phyloP scores from a whole-genome alignment of 208 protist genomes.

The Novymonas esmeraldas region DNA sequence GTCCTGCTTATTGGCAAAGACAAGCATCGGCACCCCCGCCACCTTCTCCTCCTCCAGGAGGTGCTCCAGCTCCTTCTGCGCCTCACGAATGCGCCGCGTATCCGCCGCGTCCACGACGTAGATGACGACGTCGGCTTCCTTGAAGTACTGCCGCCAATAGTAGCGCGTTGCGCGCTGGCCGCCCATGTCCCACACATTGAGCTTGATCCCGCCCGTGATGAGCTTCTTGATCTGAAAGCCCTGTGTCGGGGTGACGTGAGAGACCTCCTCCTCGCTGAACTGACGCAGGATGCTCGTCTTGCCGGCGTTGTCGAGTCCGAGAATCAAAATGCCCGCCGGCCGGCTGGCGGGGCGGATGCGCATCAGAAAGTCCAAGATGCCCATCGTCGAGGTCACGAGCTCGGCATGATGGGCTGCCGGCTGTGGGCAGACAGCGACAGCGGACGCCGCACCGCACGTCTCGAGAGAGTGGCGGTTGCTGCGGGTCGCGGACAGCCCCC shows the following conservation, averaged over 20 bases:
- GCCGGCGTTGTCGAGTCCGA: constrained; percentile 97
- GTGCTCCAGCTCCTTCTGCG: constrained; percentile 81
- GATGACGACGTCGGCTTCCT: constrained; percentile 91
- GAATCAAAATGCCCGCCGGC: constrained; percentile 90
- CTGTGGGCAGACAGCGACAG: too few relatives aligned
- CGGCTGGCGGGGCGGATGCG: constrained; percentile 79
- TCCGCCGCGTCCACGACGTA: constrained; percentile 96
- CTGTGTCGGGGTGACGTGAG: constrained; percentile 94
- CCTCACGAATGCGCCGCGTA: constrained; percentile 87
- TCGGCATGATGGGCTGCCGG: background rate
- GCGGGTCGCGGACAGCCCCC: too few relatives aligned
- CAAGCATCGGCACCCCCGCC: constrained; percentile 89
- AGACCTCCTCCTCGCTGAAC: constrained; percentile 94
- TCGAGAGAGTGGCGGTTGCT: too few relatives aligned
- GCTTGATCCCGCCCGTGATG: constrained; percentile 84
- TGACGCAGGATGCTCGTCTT: constrained; percentile 97
- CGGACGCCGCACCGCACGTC: too few relatives aligned
- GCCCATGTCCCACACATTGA: constrained; percentile 98
- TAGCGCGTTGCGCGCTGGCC: constrained; percentile 93
- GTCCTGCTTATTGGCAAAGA: constrained; percentile 99
- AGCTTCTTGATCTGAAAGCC: constrained; percentile 98
- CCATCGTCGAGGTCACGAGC: constrained; percentile 49
- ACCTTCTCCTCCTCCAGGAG: constrained; percentile 96
- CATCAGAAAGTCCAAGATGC: constrained; percentile 91
- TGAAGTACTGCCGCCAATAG: constrained; percentile 98